Evolutionary conservation across 306 rosid species (phyloP), one percentile per base, ranked within the genome.

Genomic region (Vachellia collinsii): DNA sequence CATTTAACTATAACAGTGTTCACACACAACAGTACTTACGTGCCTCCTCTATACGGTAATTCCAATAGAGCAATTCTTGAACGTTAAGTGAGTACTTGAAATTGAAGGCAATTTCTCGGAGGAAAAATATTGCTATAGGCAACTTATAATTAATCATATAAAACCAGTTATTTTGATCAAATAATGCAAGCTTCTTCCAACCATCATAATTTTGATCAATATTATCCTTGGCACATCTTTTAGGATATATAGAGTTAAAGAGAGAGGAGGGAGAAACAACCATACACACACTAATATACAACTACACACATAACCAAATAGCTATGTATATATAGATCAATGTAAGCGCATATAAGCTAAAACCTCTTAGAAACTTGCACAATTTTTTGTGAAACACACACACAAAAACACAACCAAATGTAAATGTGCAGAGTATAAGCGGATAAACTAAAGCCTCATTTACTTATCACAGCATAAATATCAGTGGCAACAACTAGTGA

Each of bases 401-500:
- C 19, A 16, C 8, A 4, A 0, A 50, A 0, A 17, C 8, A 14
- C n/a, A 13, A 6, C 8, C 59, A 51, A 7, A 54, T 38, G 17
- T 13, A n/a, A n/a, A n/a, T n/a, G n/a, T n/a, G n/a, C n/a, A n/a
- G n/a, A n/a, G n/a, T n/a, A n/a, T n/a, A 51, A 51, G 25, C 41
- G 50, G 37, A 36, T 48, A 19, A 72, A 50, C 37, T 7, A 47
- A 17, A 34, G 46, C 6, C 51, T 42, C 51, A 42, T 43, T 61
- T 25, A 25, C 25, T 23, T 5, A 23, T 70, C 7, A 23, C 3
- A 36, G 62, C 61, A 46, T 38, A 58, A 11, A 36, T 6, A 65
- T 67, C 34, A 56, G 16, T 22, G 44, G 51, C 7, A 69, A 42
- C 29, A 43, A 36, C 81, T 44, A 62, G 81, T 76, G 29, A 56